Base-by-base conservation (phyloP, 352 stramenopile species). In the Phytophthora cryptogea region DNA sequence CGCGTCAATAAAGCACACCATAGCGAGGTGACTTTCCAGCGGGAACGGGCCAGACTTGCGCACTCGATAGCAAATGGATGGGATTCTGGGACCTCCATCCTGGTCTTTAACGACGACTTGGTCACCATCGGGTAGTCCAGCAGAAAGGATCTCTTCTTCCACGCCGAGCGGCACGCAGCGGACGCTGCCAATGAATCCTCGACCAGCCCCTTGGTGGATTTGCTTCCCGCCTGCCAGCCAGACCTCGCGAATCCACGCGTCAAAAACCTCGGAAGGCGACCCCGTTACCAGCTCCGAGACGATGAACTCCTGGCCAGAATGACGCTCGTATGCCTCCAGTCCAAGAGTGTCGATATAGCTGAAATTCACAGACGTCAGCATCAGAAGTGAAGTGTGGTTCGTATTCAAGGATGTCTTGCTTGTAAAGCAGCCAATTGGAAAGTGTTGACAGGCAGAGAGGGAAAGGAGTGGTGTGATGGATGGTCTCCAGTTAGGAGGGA, bases 71-170 rank as follows among this genome's bases (percentile, higher is more conserved):
- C 63, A 52, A 28, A 90, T 63, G 9, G 74, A 82, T 13, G 76
- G 67, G 60, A 90, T 82, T 26, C 39, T 40, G 8, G n/a, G 1
- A 11, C 36, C 44, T 4, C 5, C n/a, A 6, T 43, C 54, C 42
- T 32, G 60, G 3, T 47, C 41, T 66, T 31, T 57, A 52, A 37
- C 36, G 45, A n/a, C 36, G 10, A 17, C 33, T n/a, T n/a, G n/a
- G 10, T 54, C 26, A 8, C 68, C 70, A 17, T 67, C 48, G 9
- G 75, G 77, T 26, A 77, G 27, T 5, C 80, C 80, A 9, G 49
- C 78, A 1, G 72, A 76, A 16, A 90, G 26, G 28, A 88, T 88
- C 63, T 88, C 73, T 28, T 90, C 80, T 32, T 74, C 63, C 33
- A 88, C 72, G 7, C 78, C 69, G 3, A 85, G 66, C 26, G 68